Percentiles rank a stretch among this genome's conserved stretches.
These are phyloP conservation scores for Aphanomyces cochlioides DNA, from an alignment of 352 stramenopile genomes.

Conservation along the genomic window DNA sequence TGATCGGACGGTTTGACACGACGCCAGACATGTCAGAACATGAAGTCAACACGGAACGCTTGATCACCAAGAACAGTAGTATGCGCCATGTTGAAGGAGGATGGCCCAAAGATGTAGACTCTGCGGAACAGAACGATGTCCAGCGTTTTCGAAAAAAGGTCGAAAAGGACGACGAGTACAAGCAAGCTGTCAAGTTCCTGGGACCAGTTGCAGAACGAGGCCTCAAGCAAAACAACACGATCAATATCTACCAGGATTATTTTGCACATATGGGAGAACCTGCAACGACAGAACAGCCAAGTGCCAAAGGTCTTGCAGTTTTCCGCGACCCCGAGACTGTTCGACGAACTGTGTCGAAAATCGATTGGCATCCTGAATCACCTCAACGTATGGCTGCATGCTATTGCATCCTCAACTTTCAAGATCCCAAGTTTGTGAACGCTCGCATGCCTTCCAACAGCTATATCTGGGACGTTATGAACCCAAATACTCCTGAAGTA, in stretches of 20 bases:
- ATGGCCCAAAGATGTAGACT: conserved; percentile 97
- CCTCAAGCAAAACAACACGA: conserved; percentile 98
- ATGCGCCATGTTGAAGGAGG: conserved; percentile 95
- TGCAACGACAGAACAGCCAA: conserved; percentile 92
- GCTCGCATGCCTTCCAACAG: conserved; percentile 72
- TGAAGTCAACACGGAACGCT: conserved; percentile 91
- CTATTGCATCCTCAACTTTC: conserved; percentile 95
- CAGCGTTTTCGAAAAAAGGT: conserved; percentile 96
- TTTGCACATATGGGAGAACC: conserved; percentile 89
- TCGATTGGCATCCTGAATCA: conserved; percentile 97
- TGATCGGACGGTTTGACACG: conserved; percentile 84
- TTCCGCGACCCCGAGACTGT: conserved; percentile 94
- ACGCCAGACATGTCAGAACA: conserved; percentile 89
- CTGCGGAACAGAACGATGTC: conserved; percentile 94
- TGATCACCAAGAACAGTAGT: conserved; percentile 90
- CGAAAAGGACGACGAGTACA: conserved; percentile 97
- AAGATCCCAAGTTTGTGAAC: conserved; percentile 90
- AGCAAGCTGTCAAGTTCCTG: conserved; percentile 90
- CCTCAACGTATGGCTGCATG: conserved; percentile 94
- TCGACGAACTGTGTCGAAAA: conserved; percentile 92
- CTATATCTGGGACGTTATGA: conserved; percentile 97
- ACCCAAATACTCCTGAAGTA: conserved; percentile 95
- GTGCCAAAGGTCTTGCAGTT: conserved; percentile 94
- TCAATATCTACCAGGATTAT: conserved; percentile 98
- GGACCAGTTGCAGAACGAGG: conserved; percentile 89